Base-by-base conservation (phyloP, 169 alveolate species). In the Eimeria maxima region DNA sequence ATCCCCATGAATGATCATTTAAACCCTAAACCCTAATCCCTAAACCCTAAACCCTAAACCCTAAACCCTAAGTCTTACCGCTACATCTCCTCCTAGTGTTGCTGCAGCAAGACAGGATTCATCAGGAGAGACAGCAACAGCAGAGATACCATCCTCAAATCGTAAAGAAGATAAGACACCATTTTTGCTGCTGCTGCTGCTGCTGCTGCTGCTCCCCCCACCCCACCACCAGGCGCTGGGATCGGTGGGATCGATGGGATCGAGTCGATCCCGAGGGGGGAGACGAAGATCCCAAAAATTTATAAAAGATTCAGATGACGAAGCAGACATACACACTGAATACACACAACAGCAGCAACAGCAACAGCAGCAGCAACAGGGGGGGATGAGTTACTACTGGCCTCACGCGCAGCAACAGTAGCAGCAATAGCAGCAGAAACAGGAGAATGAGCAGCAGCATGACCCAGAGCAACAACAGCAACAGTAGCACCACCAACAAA, bases 241-340 rank as follows among this genome's bases (percentile, higher is more conserved):
- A 33, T 80, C 67, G 90, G 18, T 27, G 11, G 89, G 83, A 29
- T 14, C 22, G 50, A 60, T 13, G 60, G 38, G 84, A 14, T 60
- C 71, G 24, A 44, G 80, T 13, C 44, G 84, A 65, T 29, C 80
- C 42, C 27, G 95, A 57, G 76, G 81, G 55, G 86, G 57, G 76
- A 45, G n/a, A 1, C 95, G 73, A 42, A 90, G 29, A 74, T 90
- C 95, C 95, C 95, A 90, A 33, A 90, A 90, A 38, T 81, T 80
- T 22, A 90, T 57, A 44, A 69, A 73, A 47, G 81, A 53, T 90
- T 90, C 95, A 24, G 44, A 27, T 24, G 95, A 33, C 3, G 95
- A 90, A 20, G 95, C 81, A 38, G 95, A 53, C 14, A 29, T 76
- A 55, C 95, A 90, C 2, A 55, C 95, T 90, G 95, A 4, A 57